Evolutionary conservation across 371 early-diverging fungal species (phyloP).

Genomic region (Mortierella polycephala): DNA sequence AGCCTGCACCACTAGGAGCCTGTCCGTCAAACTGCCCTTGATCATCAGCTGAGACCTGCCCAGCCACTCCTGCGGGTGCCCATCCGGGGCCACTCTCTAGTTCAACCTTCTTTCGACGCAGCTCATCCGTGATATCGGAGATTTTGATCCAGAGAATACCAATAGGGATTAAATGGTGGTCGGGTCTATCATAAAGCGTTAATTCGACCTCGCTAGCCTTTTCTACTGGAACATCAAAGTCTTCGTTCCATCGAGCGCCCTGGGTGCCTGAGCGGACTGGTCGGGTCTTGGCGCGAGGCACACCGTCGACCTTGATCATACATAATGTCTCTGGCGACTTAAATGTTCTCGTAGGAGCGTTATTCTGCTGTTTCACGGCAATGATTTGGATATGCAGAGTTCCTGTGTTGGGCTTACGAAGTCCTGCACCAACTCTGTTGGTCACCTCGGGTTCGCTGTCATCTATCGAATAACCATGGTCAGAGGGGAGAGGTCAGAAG

Average conservation of each 20-base stretch:
- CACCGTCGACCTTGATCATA: conserved; percentile 86
- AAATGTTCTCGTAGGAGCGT: conserved; percentile 72
- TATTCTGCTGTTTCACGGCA: conserved; percentile 73
- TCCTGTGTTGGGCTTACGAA: conserved; percentile 80
- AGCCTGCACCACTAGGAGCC: conserved; percentile 12
- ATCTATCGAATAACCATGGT: conserved; percentile 16
- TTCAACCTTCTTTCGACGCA: conserved; percentile 72
- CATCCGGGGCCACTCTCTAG: conserved; percentile 58
- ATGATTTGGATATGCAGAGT: conserved; percentile 73
- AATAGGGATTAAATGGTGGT: conserved; percentile 71
- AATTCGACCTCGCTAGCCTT: conserved; percentile 94
- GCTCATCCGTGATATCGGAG: conserved; percentile 80
- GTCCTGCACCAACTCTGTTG: conserved; percentile 68
- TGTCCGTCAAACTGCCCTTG: conserved; percentile 27
- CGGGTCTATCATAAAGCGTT: conserved; percentile 76
- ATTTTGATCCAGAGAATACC: conserved; percentile 88
- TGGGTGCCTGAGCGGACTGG: conserved; percentile 61
- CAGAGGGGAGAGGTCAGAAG: background rate
- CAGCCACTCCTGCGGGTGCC: conserved; percentile 52
- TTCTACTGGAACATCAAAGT: conserved; percentile 84
- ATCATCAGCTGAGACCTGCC: conserved; percentile 22
- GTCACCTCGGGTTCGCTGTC: conserved; percentile 43
- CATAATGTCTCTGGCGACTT: conserved; percentile 74
- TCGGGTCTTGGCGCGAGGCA: conserved; percentile 76
- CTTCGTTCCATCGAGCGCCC: conserved; percentile 83